Evolutionary conservation across 208 protist genomes (phyloP), one percentile per base, ranked within the genome.

Genomic region (Trypanosoma boissoni): DNA sequence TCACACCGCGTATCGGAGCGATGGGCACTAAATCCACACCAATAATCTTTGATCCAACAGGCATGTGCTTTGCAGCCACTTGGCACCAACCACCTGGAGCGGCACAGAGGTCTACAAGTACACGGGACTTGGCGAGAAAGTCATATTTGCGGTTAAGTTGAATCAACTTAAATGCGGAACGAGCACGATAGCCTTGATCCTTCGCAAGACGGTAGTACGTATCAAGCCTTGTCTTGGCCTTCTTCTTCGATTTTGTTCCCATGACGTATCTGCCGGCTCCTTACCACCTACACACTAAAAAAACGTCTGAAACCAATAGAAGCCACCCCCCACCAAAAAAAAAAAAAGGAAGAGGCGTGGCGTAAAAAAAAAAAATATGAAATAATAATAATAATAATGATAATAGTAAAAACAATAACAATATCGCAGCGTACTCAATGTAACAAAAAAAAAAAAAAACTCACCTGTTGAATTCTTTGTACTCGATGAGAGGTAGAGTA

Each of bases 121-220:
- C 84, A 20, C 86, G 76, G 9, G 96, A 88, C 50, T 88, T 88
- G 21, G 74, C 71, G 12, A 99, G 86, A 68, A 99, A 99, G 67
- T 99, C 89, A 70, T 98, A 99, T 79, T 99, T 99, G 69, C 97
- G 92, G 74, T 99, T 99, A 0, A 99, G 81, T 85, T 99, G 98
- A 36, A 99, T 95, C 10, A 99, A 80, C 81, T 99, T 99, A 90
- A 99, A 99, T 18, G 98, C 96, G 31, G 98, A 96, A 88, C 99
- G 97, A 23, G 97, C 91, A 58, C 98, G 83, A 69, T 97, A 99
- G 29, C 98, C 98, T 64, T 98, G 96, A 51, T 99, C 96, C 89
- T 99, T 99, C 31, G 98, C 98, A 21, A 99, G 71, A 42, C 98
- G 77, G 78, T 99, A 99, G 73, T 93, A 99, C 60, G 95, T 90